A percentile compares a stretch with the other conserved stretches of the same genome.
Evolutionary conservation across 768 basidiomycete genomes (phyloP).

Genomic region (Boletus rubropictus): DNA sequence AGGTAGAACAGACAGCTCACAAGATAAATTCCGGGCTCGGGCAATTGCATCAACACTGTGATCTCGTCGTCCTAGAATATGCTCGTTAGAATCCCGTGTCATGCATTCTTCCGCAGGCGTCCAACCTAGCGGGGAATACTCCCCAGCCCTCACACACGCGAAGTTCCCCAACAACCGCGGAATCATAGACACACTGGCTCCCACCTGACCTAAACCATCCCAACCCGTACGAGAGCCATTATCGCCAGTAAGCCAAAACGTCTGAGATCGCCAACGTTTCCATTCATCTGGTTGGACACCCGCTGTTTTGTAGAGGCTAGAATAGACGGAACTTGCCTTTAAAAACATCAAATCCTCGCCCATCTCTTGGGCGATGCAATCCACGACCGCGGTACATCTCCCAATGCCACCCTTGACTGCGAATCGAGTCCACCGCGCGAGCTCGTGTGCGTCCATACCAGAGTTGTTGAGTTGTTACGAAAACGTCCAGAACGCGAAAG

Average conservation of each 20-base stretch:
- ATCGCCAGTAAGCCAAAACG: background rate
- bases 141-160: too few relatives aligned
- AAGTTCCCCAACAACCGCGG: background rate
- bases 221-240: background rate
- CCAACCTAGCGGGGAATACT: background rate
- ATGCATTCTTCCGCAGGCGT: background rate
- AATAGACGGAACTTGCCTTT: constrained; percentile 42
- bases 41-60: constrained; percentile 66
- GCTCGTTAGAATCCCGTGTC: constrained; percentile 5
- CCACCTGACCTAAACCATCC: background rate
- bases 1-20: constrained; percentile 37
- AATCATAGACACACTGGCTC: background rate
- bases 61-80: constrained; percentile 69
- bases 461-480: background rate
- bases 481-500: background rate
- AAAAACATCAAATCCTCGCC: constrained; percentile 82
- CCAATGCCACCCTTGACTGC: constrained; percentile 84
- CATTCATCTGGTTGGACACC: background rate
- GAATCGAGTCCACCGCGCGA: constrained; percentile 79
- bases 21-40: constrained; percentile 53
- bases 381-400: constrained; percentile 63
- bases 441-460: constrained; percentile 62
- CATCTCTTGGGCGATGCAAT: constrained; percentile 67
- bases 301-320: background rate
- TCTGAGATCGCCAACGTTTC: background rate